Percentiles rank a stretch among this genome's conserved stretches.
These are phyloP conservation scores for Gypsophila paniculata DNA, from an alignment of 179 eudicot genomes.

Conservation along the genomic window DNA sequence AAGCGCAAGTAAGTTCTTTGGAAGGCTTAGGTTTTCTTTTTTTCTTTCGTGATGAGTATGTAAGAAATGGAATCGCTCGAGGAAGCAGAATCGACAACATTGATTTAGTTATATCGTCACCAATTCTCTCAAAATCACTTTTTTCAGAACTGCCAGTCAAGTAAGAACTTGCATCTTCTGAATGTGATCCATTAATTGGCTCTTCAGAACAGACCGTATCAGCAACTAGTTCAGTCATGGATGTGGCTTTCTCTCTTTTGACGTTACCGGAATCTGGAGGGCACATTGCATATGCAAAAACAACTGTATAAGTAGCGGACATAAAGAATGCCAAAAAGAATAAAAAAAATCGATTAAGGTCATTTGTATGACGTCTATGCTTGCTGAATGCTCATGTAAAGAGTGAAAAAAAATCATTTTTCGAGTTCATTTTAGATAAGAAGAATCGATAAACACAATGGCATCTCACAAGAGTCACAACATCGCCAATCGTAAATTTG, in stretches of 20 bases:
- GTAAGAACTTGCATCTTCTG: conserved; percentile 38
- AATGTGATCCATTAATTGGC: conserved; percentile 34
- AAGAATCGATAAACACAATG: neutral
- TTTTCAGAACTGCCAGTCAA: conserved; percentile 44
- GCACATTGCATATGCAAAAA: conserved; percentile 36
- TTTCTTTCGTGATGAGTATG: conserved; percentile 63
- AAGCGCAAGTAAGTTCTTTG: conserved; percentile 20
- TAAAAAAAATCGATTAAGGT: too few species aligned
- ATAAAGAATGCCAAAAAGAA: neutral
- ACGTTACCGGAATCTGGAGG: conserved; percentile 23
- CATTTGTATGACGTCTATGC: neutral
- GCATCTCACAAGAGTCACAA: conserved; percentile 10
- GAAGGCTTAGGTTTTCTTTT: conserved; percentile 36
- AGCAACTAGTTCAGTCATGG: conserved; percentile 32
- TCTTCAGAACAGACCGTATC: conserved; percentile 30
- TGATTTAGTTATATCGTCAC: conserved; percentile 59
- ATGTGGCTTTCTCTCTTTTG: conserved; percentile 21
- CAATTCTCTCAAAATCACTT: conserved; percentile 58
- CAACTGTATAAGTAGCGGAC: conserved; percentile 11
- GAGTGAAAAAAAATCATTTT: neutral
- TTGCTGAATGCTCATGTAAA: conserved; percentile 12
- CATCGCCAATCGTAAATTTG: conserved; percentile 3
- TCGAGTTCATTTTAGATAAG: neutral
- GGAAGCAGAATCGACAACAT: conserved; percentile 89
- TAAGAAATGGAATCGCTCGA: conserved; percentile 77